Evolutionary conservation across 2,329 filamentous ascomycete genomes (phyloP).

Genomic region (Monilinia laxa): DNA sequence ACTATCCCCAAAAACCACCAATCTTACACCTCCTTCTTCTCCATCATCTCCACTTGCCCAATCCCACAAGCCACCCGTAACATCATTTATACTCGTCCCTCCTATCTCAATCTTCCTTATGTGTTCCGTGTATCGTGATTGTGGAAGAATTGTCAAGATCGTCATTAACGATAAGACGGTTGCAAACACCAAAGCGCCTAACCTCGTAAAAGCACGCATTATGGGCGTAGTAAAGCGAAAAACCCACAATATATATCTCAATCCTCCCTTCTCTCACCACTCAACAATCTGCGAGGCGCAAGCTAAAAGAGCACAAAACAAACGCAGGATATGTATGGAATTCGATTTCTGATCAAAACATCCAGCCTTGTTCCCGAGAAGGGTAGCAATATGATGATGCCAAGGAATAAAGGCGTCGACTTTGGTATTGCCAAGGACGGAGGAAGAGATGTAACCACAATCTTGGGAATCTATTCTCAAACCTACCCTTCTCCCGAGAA

Average conservation of each 20-base stretch:
- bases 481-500: too few relatives aligned
- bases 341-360: background rate
- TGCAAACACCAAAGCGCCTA: slow-evolving; percentile 31
- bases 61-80: slow-evolving; percentile 28
- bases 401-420: slow-evolving; percentile 2
- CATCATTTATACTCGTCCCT: slow-evolving; percentile 27
- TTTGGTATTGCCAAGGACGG: slow-evolving; percentile 5
- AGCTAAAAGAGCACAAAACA: too few relatives aligned
- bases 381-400: slow-evolving; percentile 5
- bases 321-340: background rate
- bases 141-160: slow-evolving; percentile 30
- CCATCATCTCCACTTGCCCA: slow-evolving; percentile 28
- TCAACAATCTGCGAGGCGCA: too few relatives aligned
- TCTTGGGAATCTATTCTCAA: too few relatives aligned
- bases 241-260: background rate
- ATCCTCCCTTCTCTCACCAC: background rate
- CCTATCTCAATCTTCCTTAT: slow-evolving; percentile 32
- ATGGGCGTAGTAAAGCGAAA: background rate
- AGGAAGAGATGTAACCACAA: too few relatives aligned
- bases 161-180: slow-evolving; percentile 31
- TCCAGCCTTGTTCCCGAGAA: slow-evolving; percentile 19
- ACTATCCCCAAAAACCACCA: slow-evolving; percentile 40
- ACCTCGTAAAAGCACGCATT: slow-evolving; percentile 29
- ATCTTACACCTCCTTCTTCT: slow-evolving; percentile 26
- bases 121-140: slow-evolving; percentile 26